phyloP scores from a whole-genome alignment of 257 asterid genomes.

The Echium plantagineum region DNA sequence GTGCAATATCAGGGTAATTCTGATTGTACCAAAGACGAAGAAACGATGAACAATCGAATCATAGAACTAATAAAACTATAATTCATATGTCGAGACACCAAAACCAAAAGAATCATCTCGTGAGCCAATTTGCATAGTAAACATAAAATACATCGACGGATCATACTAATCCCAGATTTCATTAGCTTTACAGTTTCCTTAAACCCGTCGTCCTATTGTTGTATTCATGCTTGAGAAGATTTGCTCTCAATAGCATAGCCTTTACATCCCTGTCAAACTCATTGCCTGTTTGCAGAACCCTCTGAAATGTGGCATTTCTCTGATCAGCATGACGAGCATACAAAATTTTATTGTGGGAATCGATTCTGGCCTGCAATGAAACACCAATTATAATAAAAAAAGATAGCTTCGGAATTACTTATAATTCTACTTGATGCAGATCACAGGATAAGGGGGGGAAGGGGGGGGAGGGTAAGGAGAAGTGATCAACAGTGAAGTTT shows the following conservation, averaged over 20 bases:
- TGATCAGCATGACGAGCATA: slow-evolving; percentile 97
- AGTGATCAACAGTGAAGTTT: not conserved
- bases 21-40: too few species aligned
- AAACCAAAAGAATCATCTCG: too few species aligned
- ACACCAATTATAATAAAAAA: not conserved
- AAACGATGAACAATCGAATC: too few species aligned
- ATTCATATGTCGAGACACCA: too few species aligned
- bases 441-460: not conserved
- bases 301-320: slow-evolving; percentile 88
- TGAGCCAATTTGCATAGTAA: too few species aligned
- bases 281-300: slow-evolving; percentile 66
- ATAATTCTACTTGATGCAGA: not conserved
- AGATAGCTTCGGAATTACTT: not conserved
- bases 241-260: slow-evolving; percentile 84
- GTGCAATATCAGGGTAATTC: too few species aligned
- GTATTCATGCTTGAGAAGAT: slow-evolving; percentile 69
- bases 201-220: slow-evolving; percentile 23
- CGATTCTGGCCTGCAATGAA: slow-evolving; percentile 76
- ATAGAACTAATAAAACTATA: too few species aligned
- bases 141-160: not conserved
- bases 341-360: slow-evolving; percentile 84
- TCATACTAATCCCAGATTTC: not conserved
- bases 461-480: too few species aligned
- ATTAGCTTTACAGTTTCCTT: slow-evolving; percentile 27
- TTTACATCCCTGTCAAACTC: slow-evolving; percentile 75